A percentile compares a stretch with the other conserved stretches of the same genome.
phyloP scores from a whole-genome alignment of 2,329 filamentous ascomycete species.

The Diaporthe australafricana region DNA sequence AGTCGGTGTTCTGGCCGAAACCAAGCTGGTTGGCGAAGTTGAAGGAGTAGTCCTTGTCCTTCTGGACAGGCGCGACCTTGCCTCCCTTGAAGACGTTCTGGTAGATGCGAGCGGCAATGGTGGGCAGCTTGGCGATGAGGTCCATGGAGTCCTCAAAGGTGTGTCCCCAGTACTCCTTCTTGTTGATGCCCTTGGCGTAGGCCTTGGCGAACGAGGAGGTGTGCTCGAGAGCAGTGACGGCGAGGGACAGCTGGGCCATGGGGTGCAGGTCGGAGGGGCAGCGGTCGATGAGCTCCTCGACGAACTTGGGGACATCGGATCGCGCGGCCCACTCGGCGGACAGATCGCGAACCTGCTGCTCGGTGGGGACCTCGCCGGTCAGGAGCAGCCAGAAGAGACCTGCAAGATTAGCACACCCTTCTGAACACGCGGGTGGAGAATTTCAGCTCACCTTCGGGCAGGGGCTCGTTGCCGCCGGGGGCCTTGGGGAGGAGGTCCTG shows the following conservation, averaged over 20 bases:
- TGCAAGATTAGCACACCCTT: slow-evolving; percentile 44
- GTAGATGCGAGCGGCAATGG: slow-evolving; percentile 98
- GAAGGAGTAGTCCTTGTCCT: slow-evolving; percentile 99
- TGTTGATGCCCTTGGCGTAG: slow-evolving; percentile 98
- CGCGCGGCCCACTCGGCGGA: slow-evolving; percentile 99
- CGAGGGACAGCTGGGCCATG: slow-evolving; percentile 99
- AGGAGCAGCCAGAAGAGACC: slow-evolving; percentile 99
- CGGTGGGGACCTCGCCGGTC: slow-evolving; percentile 95
- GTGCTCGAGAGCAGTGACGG: slow-evolving; percentile 97
- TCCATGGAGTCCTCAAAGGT: slow-evolving; percentile 99
- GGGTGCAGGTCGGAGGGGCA: slow-evolving; percentile 99
- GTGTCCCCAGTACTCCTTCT: slow-evolving; percentile 99
- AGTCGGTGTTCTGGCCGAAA: slow-evolving; percentile 94
- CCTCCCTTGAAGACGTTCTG: slow-evolving; percentile 99
- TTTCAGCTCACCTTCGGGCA: slow-evolving; percentile 80
- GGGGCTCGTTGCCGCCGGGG: slow-evolving; percentile 94
- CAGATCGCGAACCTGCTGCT: slow-evolving; percentile 98
- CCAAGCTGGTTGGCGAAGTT: slow-evolving; percentile 99
- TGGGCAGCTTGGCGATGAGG: slow-evolving; percentile 98
- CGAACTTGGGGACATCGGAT: slow-evolving; percentile 95
- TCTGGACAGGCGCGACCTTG: slow-evolving; percentile 95
- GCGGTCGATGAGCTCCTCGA: slow-evolving; percentile 99
- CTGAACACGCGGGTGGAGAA: background rate
- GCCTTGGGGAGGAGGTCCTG: slow-evolving; percentile 98
- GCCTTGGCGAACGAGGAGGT: slow-evolving; percentile 98